Evolutionary conservation across 805 yeast species (phyloP).

Genomic region (Clavispora phyllophila): DNA sequence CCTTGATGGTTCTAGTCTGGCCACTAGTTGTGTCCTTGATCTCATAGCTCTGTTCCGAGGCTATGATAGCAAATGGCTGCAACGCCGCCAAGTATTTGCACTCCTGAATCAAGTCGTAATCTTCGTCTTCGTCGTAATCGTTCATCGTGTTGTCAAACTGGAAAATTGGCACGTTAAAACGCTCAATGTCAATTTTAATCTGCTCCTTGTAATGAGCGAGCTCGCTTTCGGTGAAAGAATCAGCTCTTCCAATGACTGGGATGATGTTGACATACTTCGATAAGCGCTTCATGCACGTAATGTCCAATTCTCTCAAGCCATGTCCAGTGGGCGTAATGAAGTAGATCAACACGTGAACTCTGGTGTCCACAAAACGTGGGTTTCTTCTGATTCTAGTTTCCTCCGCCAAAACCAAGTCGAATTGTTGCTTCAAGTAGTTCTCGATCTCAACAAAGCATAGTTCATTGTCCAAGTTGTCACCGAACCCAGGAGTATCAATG

Average conservation of each 20-base stretch:
- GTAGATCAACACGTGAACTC: conserved; percentile 75
- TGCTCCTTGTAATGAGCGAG: conserved; percentile 54
- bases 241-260: conserved; percentile 80
- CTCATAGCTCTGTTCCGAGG: conserved; percentile 55
- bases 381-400: conserved; percentile 84
- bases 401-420: conserved; percentile 74
- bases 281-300: conserved; percentile 62
- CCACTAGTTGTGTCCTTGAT: conserved; percentile 42
- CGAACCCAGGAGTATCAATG: conserved; percentile 73
- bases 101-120: conserved; percentile 70
- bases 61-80: conserved; percentile 73
- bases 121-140: conserved; percentile 65
- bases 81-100: conserved; percentile 53
- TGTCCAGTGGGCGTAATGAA: conserved; percentile 78
- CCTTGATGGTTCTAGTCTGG: conserved; percentile 38
- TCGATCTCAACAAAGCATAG: conserved; percentile 63
- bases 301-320: conserved; percentile 72
- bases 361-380: conserved; percentile 72
- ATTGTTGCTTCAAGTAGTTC: conserved; percentile 67
- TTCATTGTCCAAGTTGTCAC: conserved; percentile 68
- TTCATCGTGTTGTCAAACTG: conserved; percentile 53
- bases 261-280: conserved; percentile 74
- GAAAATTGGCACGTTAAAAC: conserved; percentile 68
- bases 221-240: conserved; percentile 67
- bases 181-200: conserved; percentile 58